These are phyloP conservation scores for Vitrella brassicaformis DNA, from an alignment of 73 alveolate genomes.

Conservation along the genomic window DNA sequence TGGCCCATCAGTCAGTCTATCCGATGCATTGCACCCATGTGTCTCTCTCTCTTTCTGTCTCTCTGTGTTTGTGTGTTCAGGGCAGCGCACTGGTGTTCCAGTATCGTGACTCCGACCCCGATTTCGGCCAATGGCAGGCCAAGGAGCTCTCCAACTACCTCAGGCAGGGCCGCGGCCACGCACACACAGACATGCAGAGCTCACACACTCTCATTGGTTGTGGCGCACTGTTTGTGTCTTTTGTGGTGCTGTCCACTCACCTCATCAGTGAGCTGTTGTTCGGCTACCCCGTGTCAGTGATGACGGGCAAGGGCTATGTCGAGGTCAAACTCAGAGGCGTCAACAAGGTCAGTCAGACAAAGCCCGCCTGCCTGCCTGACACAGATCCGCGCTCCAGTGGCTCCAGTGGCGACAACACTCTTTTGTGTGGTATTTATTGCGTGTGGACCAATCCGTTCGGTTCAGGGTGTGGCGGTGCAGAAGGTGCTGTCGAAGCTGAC, in stretches of 20 bases:
- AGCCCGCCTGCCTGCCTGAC: too few species aligned
- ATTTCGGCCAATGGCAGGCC: conserved; percentile 59
- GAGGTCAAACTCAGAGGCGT: conserved; percentile 35
- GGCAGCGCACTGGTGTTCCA: conserved; percentile 49
- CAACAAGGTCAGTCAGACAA: conserved; percentile 14
- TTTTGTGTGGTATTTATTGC: too few species aligned
- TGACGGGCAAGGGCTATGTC: conserved; percentile 47
- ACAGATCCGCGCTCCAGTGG: too few species aligned
- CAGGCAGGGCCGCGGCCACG: conserved; percentile 38
- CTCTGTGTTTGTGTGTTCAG: background rate
- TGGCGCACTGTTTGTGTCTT: too few species aligned
- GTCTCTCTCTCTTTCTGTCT: background rate
- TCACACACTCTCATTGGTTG: too few species aligned
- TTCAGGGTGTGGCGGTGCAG: conserved; percentile 22
- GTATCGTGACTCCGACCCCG: conserved; percentile 56
- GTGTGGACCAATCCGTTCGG: too few species aligned
- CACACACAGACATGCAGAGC: too few species aligned
- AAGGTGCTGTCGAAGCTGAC: conserved; percentile 17
- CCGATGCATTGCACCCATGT: background rate
- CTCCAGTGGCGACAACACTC: too few species aligned
- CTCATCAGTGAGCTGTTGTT: conserved; percentile 2
- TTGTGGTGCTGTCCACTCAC: too few species aligned
- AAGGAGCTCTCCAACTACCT: conserved; percentile 47
- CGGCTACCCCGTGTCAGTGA: conserved; percentile 17
- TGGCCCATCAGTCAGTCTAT: background rate